phyloP scores from a whole-genome alignment of 768 basidiomycete species.

The Pleurotus tuoliensis region DNA sequence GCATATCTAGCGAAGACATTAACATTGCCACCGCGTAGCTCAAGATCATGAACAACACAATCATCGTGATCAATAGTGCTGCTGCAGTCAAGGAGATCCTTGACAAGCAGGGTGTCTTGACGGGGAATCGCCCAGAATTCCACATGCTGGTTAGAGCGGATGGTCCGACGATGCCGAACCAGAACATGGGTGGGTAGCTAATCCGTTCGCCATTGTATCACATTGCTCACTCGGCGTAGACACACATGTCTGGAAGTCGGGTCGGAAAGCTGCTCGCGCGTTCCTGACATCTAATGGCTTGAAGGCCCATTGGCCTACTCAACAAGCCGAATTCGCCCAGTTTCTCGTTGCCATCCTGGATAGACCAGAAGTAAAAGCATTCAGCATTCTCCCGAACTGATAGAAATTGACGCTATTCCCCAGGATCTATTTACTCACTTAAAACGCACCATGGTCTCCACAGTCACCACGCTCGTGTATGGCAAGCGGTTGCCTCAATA shows the following conservation, averaged over 20 bases:
- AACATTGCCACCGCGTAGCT: constrained; percentile 10
- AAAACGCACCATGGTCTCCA: constrained; percentile 8
- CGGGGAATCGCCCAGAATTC: constrained; percentile 20
- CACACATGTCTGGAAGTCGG: constrained; percentile 7
- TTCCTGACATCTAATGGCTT: constrained; percentile 17
- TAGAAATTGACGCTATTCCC: background rate
- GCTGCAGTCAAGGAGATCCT: constrained; percentile 21
- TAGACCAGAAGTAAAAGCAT: constrained; percentile 18
- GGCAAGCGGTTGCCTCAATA: constrained; percentile 8
- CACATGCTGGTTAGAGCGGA: constrained; percentile 11
- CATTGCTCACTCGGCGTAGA: background rate
- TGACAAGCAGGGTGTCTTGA: constrained; percentile 20
- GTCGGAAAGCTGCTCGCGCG: constrained; percentile 13
- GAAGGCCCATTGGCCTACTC: constrained; percentile 18
- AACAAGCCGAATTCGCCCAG: constrained; percentile 22
- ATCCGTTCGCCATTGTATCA: background rate
- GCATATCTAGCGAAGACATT: too few species aligned
- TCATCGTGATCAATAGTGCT: constrained; percentile 19
- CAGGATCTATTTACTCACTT: constrained; percentile 7
- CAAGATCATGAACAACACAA: constrained; percentile 17
- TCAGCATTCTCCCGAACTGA: background rate
- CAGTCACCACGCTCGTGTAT: constrained; percentile 9
- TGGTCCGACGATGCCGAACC: background rate
- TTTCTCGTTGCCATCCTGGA: constrained; percentile 24
- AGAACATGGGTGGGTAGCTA: background rate